These are phyloP conservation scores for Stachybotrys elegans DNA, from an alignment of 2,329 filamentous ascomycete genomes.

Conservation along the genomic window DNA sequence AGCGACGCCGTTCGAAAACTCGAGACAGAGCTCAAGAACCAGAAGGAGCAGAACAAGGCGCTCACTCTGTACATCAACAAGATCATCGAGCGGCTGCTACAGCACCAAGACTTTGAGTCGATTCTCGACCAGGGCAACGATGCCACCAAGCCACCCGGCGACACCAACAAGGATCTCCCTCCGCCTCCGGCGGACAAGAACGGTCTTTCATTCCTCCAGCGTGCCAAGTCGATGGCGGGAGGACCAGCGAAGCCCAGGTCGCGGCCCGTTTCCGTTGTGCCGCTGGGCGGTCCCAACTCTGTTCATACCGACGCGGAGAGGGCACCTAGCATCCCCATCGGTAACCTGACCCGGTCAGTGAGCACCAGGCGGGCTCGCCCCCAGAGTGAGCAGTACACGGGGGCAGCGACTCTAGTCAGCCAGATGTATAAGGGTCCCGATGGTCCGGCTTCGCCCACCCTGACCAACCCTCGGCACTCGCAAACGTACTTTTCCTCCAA, in stretches of 20 bases:
- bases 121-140: constrained; percentile 79
- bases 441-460: constrained; percentile 54
- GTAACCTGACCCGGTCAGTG: constrained; percentile 46
- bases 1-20: constrained; percentile 59
- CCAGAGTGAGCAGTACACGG: constrained; percentile 59
- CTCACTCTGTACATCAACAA: constrained; percentile 98
- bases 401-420: constrained; percentile 69
- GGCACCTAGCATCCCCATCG: constrained; percentile 71
- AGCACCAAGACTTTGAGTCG: constrained; percentile 91
- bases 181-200: constrained; percentile 54
- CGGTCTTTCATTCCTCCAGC: constrained; percentile 50
- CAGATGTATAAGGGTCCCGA: constrained; percentile 83
- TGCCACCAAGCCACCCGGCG: constrained; percentile 26
- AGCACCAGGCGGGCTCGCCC: constrained; percentile 52
- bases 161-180: constrained; percentile 80
- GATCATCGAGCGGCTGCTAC: constrained; percentile 91
- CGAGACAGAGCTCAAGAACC: constrained; percentile 71
- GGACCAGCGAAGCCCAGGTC: constrained; percentile 42
- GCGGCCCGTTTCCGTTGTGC: constrained; percentile 55
- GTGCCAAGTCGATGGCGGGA: constrained; percentile 56
- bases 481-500: constrained; percentile 59
- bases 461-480: constrained; percentile 54
- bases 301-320: constrained; percentile 61
- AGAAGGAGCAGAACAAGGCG: constrained; percentile 95
- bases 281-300: constrained; percentile 21